phyloP scores from a whole-genome alignment of 768 basidiomycete species.

The Tylopilus sp. region DNA sequence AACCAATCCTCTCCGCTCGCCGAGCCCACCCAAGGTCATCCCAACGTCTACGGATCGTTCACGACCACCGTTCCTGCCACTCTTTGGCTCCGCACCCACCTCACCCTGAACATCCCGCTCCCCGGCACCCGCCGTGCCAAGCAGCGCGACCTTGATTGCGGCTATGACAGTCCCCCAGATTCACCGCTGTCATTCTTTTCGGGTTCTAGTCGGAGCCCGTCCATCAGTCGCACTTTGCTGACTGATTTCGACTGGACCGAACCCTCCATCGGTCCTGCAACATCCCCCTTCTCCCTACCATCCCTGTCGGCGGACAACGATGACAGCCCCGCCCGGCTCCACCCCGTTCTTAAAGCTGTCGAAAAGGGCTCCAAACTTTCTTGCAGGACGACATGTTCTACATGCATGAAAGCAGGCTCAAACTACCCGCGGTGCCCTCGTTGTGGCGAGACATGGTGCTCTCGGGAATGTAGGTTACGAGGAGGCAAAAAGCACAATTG shows the following conservation, averaged over 20 bases:
- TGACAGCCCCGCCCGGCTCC: conserved; percentile 10
- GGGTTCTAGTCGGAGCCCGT: conserved; percentile 28
- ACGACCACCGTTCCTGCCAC: conserved; percentile 36
- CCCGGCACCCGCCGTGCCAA: conserved; percentile 2
- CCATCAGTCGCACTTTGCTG: conserved; percentile 44
- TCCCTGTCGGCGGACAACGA: conserved; percentile 20
- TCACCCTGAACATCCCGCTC: conserved; percentile 17
- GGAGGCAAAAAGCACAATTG: conserved; percentile 54
- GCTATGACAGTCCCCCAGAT: conserved; percentile 28
- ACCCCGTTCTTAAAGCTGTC: conserved; percentile 48
- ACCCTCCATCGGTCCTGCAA: conserved; percentile 7
- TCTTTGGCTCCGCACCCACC: conserved; percentile 26
- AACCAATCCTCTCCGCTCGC: conserved; percentile 21
- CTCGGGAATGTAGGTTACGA: conserved; percentile 54
- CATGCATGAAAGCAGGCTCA: conserved; percentile 49
- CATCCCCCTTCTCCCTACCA: conserved; percentile 10
- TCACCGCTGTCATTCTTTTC: conserved; percentile 25
- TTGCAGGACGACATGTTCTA: conserved; percentile 40
- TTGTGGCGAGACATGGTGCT: conserved; percentile 62
- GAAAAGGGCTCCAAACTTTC: conserved; percentile 55
- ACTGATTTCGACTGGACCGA: conserved; percentile 14
- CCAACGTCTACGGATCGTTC: conserved; percentile 38
- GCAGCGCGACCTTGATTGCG: conserved; percentile 5
- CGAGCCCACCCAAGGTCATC: conserved; percentile 20
- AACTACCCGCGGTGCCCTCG: conserved; percentile 62